Conservation (phyloP, 2,329 filamentous ascomycete genomes). For the Pseudogymnoascus sp. region DNA sequence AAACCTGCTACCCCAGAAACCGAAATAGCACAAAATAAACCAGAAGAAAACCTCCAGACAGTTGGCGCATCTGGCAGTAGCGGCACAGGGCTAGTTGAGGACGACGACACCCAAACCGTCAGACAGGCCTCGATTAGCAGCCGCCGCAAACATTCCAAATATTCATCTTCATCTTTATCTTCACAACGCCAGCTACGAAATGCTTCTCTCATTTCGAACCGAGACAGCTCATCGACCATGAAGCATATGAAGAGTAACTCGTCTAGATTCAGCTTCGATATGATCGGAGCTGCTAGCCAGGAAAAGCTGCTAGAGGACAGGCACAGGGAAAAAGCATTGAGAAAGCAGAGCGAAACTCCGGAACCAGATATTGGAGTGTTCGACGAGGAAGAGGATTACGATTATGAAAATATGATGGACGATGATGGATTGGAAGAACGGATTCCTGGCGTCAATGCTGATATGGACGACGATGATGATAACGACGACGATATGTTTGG, state of each 20-base stretch:
- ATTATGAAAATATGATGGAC: constrained; percentile 58
- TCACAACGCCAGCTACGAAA: constrained; percentile 24
- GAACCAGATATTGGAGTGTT: constrained; percentile 31
- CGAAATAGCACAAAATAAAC: constrained; percentile 18
- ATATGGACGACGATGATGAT: constrained; percentile 29
- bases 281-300: constrained; percentile 61
- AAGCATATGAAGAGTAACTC: constrained; percentile 69
- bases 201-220: constrained; percentile 42
- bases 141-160: constrained; percentile 23
- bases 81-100: background rate
- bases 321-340: constrained; percentile 59
- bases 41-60: constrained; percentile 12
- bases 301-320: constrained; percentile 66
- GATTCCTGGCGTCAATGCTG: constrained; percentile 52
- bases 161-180: constrained; percentile 27
- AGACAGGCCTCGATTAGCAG: constrained; percentile 11
- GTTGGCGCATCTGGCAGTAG: background rate
- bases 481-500: constrained; percentile 43
- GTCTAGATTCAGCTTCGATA: constrained; percentile 76
- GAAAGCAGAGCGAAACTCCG: constrained; percentile 44
- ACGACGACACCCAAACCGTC: constrained; percentile 14
- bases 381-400: constrained; percentile 49
- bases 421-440: constrained; percentile 59
- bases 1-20: background rate
- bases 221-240: constrained; percentile 39